Conservation (phyloP, 2,329 filamentous ascomycete genomes). For the Hypoxylon sp. region DNA sequence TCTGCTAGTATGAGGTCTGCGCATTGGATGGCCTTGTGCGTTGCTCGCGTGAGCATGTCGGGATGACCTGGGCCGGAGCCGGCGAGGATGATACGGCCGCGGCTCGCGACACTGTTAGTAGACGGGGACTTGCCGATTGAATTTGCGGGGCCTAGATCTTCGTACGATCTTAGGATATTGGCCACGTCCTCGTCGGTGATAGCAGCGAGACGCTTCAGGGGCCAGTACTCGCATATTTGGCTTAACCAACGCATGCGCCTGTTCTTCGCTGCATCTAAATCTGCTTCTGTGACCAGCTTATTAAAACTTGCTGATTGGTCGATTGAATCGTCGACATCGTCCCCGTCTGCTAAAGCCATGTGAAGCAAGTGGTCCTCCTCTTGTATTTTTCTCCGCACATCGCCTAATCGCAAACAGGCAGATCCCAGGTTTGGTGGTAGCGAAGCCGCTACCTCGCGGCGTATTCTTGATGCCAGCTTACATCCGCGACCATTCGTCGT, state of each 20-base stretch:
- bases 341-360: slow-evolving; percentile 57
- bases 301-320: slow-evolving; percentile 90
- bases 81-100: slow-evolving; percentile 86
- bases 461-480: slow-evolving; percentile 90
- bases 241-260: slow-evolving; percentile 92
- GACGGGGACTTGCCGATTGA: slow-evolving; percentile 41
- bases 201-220: slow-evolving; percentile 82
- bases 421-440: slow-evolving; percentile 82
- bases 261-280: slow-evolving; percentile 80
- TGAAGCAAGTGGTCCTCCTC: slow-evolving; percentile 74
- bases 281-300: slow-evolving; percentile 80
- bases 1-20: slow-evolving; percentile 88
- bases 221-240: slow-evolving; percentile 99
- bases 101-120: slow-evolving; percentile 35
- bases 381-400: slow-evolving; percentile 78
- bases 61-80: slow-evolving; percentile 95
- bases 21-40: slow-evolving; percentile 79
- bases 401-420: slow-evolving; percentile 84
- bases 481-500: slow-evolving; percentile 96
- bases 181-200: slow-evolving; percentile 87
- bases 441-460: slow-evolving; percentile 86
- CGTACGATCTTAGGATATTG: slow-evolving; percentile 81
- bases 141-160: slow-evolving; percentile 48
- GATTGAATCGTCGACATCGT: slow-evolving; percentile 70
- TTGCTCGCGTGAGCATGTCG: slow-evolving; percentile 87